A percentile compares a stretch with the other conserved stretches of the same genome.
Evolutionary conservation across 2,329 filamentous ascomycete species (phyloP).

Genomic region (Beauveria sp.): DNA sequence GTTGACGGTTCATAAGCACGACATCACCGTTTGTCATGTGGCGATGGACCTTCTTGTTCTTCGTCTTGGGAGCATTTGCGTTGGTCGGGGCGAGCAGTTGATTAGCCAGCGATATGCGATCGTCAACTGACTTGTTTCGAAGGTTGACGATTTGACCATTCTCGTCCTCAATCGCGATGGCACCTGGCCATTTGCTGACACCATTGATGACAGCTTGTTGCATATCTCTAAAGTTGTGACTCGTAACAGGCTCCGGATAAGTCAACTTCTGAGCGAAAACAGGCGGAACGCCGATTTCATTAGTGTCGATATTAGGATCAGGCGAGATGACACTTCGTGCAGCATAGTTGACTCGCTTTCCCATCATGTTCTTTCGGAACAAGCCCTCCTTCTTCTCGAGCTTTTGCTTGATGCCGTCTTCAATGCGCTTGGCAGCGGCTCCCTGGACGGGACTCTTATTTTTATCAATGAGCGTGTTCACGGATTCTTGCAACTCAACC

Average conservation of each 20-base stretch:
- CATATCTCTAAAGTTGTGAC: slow-evolving; percentile 92
- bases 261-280: slow-evolving; percentile 95
- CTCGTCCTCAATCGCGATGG: slow-evolving; percentile 90
- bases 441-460: slow-evolving; percentile 79
- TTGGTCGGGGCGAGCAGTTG: slow-evolving; percentile 82
- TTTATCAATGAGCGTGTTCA: slow-evolving; percentile 89
- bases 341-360: slow-evolving; percentile 97
- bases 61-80: slow-evolving; percentile 63
- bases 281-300: slow-evolving; percentile 96
- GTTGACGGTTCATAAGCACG: slow-evolving; percentile 97
- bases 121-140: slow-evolving; percentile 78
- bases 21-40: slow-evolving; percentile 96
- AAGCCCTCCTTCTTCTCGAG: slow-evolving; percentile 98
- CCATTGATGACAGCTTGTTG: slow-evolving; percentile 96
- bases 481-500: slow-evolving; percentile 75
- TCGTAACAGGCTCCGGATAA: slow-evolving; percentile 94
- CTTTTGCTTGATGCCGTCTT: slow-evolving; percentile 95
- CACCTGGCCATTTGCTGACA: slow-evolving; percentile 87
- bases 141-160: slow-evolving; percentile 86
- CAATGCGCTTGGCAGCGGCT: slow-evolving; percentile 66
- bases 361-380: slow-evolving; percentile 99
- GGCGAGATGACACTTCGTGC: slow-evolving; percentile 96
- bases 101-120: slow-evolving; percentile 83
- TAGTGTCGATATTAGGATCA: slow-evolving; percentile 97
- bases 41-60: slow-evolving; percentile 93